phyloP scores from a whole-genome alignment of 2,329 filamentous ascomycete genomes.

The Trichophyton benhamiae region DNA sequence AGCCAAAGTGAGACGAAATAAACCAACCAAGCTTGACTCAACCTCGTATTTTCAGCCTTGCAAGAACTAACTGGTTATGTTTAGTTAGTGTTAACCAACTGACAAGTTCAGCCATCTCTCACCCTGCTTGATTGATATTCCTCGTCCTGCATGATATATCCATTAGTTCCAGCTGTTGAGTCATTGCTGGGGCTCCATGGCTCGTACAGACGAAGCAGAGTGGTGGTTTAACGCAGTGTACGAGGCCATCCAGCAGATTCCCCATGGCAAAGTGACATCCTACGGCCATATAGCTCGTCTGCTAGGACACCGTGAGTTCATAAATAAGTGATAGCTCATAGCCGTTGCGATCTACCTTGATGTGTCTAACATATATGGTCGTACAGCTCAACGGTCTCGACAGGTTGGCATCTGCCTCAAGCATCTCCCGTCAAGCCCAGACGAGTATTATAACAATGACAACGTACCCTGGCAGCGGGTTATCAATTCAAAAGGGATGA shows the following conservation, averaged over 20 bases:
- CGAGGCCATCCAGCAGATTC: constrained; percentile 72
- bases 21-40: not conserved
- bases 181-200: constrained; percentile 21
- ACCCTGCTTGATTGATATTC: too few relatives aligned
- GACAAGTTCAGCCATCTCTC: too few relatives aligned
- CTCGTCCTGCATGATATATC: not conserved
- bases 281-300: constrained; percentile 63
- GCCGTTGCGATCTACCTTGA: too few relatives aligned
- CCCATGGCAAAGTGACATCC: constrained; percentile 67
- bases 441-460: constrained; percentile 50
- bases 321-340: too few relatives aligned
- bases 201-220: constrained; percentile 37
- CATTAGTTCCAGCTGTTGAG: not conserved
- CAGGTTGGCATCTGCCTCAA: constrained; percentile 89
- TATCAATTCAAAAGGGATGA: constrained; percentile 73
- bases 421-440: constrained; percentile 52
- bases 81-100: not conserved
- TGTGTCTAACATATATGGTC: not conserved
- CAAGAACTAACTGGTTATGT: too few relatives aligned
- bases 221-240: constrained; percentile 56
- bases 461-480: constrained; percentile 95
- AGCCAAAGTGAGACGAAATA: not conserved
- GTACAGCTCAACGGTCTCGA: constrained; percentile 56
- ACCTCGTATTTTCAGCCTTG: too few relatives aligned
- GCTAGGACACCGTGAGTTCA: constrained; percentile 45